Percentiles rank a stretch among this genome's conserved stretches.
Conservation (phyloP, 371 early-diverging fungal species). For the Fennellomyces sp. region DNA sequence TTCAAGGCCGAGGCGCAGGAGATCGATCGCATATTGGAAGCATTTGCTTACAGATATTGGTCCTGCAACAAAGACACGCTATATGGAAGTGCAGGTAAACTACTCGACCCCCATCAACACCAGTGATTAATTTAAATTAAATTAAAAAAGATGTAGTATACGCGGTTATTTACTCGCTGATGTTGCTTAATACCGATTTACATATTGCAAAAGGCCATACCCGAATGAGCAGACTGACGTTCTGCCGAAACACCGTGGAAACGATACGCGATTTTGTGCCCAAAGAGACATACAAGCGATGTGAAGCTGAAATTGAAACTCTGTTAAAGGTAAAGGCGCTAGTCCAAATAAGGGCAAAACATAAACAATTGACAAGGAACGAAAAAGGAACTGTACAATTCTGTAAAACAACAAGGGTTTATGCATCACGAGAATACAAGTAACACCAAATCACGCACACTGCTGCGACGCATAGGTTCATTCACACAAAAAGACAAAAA, state of each 20-base stretch:
- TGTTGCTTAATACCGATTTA: constrained; percentile 91
- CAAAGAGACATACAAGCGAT: background rate
- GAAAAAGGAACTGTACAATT: constrained; percentile 13
- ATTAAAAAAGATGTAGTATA: constrained; percentile 25
- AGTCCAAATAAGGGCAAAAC: background rate
- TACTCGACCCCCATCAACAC: too few species aligned
- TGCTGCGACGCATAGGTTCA: constrained; percentile 12
- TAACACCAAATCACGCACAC: constrained; percentile 4
- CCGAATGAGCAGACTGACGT: constrained; percentile 53
- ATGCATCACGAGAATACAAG: constrained; percentile 1
- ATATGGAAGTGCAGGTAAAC: constrained; percentile 40
- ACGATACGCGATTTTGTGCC: constrained; percentile 28
- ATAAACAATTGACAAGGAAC: background rate
- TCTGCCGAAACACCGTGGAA: constrained; percentile 54
- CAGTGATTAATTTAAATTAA: background rate
- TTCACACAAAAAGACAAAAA: background rate
- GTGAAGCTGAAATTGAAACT: constrained; percentile 16
- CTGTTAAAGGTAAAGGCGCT: constrained; percentile 11
- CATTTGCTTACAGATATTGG: constrained; percentile 76
- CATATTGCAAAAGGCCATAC: constrained; percentile 72
- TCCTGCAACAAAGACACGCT: constrained; percentile 64
- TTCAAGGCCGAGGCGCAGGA: constrained; percentile 92
- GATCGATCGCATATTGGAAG: constrained; percentile 82
- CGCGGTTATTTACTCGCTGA: constrained; percentile 79
- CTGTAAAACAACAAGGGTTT: constrained; percentile 20